These are phyloP conservation scores for Yarrowia yakushimensis DNA, from an alignment of 805 yeast species.

Conservation along the genomic window DNA sequence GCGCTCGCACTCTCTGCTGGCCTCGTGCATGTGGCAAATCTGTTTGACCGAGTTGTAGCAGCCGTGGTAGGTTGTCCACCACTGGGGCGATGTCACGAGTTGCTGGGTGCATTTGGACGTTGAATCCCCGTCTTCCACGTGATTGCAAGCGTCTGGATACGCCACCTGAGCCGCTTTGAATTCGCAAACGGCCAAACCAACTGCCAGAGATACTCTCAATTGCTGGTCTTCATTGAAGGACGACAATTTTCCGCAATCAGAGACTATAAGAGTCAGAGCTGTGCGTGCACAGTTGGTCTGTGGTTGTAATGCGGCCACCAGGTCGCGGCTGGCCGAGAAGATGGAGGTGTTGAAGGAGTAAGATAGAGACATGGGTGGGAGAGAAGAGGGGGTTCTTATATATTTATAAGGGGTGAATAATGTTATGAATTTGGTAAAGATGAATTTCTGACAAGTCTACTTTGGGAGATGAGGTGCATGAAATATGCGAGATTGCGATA, in stretches of 20 bases:
- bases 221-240: slow-evolving; percentile 1
- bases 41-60: slow-evolving; percentile 53
- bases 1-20: slow-evolving; percentile 1
- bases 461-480: not conserved
- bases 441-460: not conserved
- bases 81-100: slow-evolving; percentile 42
- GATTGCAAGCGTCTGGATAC: slow-evolving; percentile 32
- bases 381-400: no score
- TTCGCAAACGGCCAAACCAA: slow-evolving; percentile 36
- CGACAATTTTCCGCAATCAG: slow-evolving; percentile 28
- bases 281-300: slow-evolving; percentile 32
- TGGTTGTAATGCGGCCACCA: slow-evolving; percentile 30
- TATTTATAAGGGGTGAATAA: no score
- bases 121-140: not conserved
- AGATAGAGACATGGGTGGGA: not conserved
- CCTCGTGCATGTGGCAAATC: slow-evolving; percentile 41
- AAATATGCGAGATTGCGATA: not conserved
- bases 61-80: slow-evolving; percentile 75
- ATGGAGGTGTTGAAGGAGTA: slow-evolving; percentile 11
- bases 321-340: not conserved
- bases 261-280: slow-evolving; percentile 33
- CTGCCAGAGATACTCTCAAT: slow-evolving; percentile 32
- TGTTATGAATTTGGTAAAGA: no score
- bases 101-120: slow-evolving; percentile 30
- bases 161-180: slow-evolving; percentile 33